Conservation (phyloP, 2,329 filamentous ascomycete species). For the Botryosphaeria agaves region DNA sequence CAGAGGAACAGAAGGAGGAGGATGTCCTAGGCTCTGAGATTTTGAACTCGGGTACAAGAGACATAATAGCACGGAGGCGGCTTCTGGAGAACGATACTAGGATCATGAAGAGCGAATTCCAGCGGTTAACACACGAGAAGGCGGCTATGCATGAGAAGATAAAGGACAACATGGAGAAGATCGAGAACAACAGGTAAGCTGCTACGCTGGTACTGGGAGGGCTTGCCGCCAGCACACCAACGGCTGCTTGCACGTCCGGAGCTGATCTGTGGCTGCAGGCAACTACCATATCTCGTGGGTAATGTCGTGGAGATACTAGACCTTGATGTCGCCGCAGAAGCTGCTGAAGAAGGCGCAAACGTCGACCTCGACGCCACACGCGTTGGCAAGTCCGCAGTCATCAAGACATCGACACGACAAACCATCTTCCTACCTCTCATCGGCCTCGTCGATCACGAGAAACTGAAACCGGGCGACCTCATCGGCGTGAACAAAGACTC, state of each 20-base stretch:
- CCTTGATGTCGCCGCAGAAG: constrained; percentile 88
- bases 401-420: constrained; percentile 96
- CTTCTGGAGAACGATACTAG: constrained; percentile 93
- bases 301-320: constrained; percentile 97
- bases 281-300: constrained; percentile 94
- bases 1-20: constrained; percentile 49
- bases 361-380: constrained; percentile 94
- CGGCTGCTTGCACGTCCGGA: background rate
- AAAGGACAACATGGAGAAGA: constrained; percentile 98
- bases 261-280: constrained; percentile 34
- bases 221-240: background rate
- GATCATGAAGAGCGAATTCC: constrained; percentile 96
- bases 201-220: background rate
- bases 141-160: constrained; percentile 95
- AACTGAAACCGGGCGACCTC: constrained; percentile 85
- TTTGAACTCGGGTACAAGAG: constrained; percentile 78
- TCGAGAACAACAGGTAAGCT: constrained; percentile 90
- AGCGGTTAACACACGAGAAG: constrained; percentile 89
- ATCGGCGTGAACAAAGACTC: constrained; percentile 99
- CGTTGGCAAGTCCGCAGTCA: constrained; percentile 95
- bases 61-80: constrained; percentile 80
- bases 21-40: constrained; percentile 88
- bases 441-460: constrained; percentile 87
- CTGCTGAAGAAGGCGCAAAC: constrained; percentile 93
- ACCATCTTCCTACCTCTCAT: constrained; percentile 98